A percentile compares a stretch with the other conserved stretches of the same genome.
Conservation (phyloP, 441 rosid species). For the Jatropha multifida region DNA sequence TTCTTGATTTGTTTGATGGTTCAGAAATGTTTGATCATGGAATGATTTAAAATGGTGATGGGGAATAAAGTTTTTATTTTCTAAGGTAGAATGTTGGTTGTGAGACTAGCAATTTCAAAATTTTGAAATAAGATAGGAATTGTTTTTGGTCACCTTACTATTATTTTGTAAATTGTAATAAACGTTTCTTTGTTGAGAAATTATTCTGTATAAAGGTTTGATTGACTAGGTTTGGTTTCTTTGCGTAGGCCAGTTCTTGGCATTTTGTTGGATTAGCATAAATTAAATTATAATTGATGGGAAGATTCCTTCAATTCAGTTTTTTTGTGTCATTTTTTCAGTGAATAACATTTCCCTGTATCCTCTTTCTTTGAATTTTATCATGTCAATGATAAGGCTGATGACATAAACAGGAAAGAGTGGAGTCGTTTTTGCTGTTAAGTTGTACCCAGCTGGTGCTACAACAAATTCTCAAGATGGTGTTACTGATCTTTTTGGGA, state of each 20-base stretch:
- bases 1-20: background rate
- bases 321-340: background rate
- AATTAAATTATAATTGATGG: background rate
- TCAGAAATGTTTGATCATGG: background rate
- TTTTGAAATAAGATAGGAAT: background rate
- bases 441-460: slow-evolving; percentile 97
- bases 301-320: background rate
- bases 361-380: slow-evolving; percentile 2
- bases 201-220: background rate
- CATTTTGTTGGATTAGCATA: background rate
- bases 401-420: slow-evolving; percentile 54
- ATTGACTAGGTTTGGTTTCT: background rate
- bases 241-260: background rate
- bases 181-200: background rate
- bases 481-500: slow-evolving; percentile 85
- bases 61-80: background rate
- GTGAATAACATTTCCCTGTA: background rate
- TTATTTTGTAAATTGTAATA: background rate
- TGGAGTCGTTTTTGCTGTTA: slow-evolving; percentile 83
- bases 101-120: background rate
- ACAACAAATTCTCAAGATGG: slow-evolving; percentile 97
- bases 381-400: background rate
- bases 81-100: background rate
- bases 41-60: background rate
- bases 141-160: background rate